A percentile compares a stretch with the other conserved stretches of the same genome.
These are phyloP conservation scores for Oryza longistaminata DNA, from an alignment of 176 grass and related monocot species.

Conservation along the genomic window DNA sequence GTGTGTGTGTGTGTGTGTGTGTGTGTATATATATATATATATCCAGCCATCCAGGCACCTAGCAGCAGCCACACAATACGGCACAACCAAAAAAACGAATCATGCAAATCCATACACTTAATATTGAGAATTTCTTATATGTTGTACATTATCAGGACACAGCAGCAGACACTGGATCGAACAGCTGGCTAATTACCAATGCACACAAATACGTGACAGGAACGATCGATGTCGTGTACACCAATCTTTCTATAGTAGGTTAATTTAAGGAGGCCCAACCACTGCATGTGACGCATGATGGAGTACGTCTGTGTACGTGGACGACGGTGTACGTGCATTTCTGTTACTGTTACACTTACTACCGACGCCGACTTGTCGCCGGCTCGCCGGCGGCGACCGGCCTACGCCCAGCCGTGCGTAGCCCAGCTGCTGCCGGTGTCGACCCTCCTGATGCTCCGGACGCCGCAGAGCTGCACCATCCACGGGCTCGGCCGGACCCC, in stretches of 20 bases:
- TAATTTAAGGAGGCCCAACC: slow-evolving; percentile 13
- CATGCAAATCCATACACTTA: neutral
- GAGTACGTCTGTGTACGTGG: neutral
- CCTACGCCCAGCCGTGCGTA: slow-evolving; percentile 38
- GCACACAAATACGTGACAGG: neutral
- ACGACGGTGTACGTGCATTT: neutral
- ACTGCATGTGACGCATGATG: neutral
- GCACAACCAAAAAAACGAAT: slow-evolving; percentile 6
- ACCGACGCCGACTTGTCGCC: slow-evolving; percentile 15
- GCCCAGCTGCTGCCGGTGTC: slow-evolving; percentile 10
- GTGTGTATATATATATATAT: too few relatives aligned
- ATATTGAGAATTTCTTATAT: neutral
- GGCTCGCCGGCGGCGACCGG: neutral
- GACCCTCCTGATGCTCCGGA: slow-evolving; percentile 1
- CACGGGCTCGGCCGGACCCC: slow-evolving; percentile 32
- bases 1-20: neutral
- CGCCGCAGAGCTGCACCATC: slow-evolving; percentile 38
- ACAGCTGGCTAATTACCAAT: neutral
- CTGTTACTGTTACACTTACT: slow-evolving; percentile 11
- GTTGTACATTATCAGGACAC: neutral
- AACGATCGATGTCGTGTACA: neutral
- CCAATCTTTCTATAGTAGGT: neutral
- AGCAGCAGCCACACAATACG: slow-evolving; percentile 22
- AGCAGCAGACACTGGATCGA: slow-evolving; percentile 25
- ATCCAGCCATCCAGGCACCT: too few relatives aligned